A percentile compares a stretch with the other conserved stretches of the same genome.
Evolutionary conservation across 306 rosid genomes (phyloP).

Genomic region (Albizia julibrissin): DNA sequence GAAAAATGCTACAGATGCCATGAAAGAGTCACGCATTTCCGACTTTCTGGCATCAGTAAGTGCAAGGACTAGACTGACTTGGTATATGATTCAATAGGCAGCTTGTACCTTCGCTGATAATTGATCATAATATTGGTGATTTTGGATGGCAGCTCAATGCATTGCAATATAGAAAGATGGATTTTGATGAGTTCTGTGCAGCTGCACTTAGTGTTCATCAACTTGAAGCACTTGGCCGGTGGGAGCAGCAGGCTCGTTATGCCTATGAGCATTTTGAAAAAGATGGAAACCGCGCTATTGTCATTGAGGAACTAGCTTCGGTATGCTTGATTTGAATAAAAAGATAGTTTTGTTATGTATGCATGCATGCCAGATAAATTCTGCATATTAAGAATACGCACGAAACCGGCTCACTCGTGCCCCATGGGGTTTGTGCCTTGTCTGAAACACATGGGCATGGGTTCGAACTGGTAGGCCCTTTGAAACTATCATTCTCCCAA

Average conservation of each 20-base stretch:
- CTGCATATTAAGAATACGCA: background rate
- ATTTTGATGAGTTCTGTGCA: conserved; percentile 85
- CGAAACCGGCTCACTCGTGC: background rate
- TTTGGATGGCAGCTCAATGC: conserved; percentile 73
- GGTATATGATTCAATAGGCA: background rate
- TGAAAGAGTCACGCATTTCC: conserved; percentile 81
- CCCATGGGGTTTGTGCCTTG: background rate
- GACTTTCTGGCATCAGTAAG: conserved; percentile 80
- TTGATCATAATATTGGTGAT: conserved; percentile 12
- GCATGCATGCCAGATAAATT: conserved; percentile 20
- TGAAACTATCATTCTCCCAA: background rate
- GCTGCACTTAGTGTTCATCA: conserved; percentile 88
- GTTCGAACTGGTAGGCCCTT: background rate
- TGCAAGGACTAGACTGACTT: conserved; percentile 18
- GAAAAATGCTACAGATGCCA: conserved; percentile 87
- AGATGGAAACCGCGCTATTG: conserved; percentile 81
- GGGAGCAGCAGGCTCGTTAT: conserved; percentile 92
- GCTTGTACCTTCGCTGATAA: conserved; percentile 12
- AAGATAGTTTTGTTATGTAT: background rate
- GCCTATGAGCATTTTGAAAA: conserved; percentile 85
- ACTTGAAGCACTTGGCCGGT: conserved; percentile 71
- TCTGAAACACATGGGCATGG: background rate
- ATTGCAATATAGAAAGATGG: conserved; percentile 86
- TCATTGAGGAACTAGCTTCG: conserved; percentile 92
- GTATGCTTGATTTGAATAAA: conserved; percentile 49